Percentiles rank a stretch among this genome's conserved stretches.
These are phyloP conservation scores for Sporothrix sp. DNA, from an alignment of 2,329 filamentous ascomycete genomes.

Conservation along the genomic window DNA sequence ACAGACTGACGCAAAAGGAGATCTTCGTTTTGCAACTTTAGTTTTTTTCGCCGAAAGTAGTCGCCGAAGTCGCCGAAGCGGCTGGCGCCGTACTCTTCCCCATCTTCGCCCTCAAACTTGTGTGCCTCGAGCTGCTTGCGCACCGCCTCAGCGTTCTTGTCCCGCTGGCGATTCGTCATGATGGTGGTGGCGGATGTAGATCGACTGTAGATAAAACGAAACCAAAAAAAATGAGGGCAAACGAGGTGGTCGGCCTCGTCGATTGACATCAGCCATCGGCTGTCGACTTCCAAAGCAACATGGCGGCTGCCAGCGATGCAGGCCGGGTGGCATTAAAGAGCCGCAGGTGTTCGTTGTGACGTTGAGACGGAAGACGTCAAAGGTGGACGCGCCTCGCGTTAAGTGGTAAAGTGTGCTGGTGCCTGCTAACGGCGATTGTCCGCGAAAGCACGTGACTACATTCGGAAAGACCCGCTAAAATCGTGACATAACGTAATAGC, in stretches of 20 bases:
- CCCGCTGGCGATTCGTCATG: conserved; percentile 50
- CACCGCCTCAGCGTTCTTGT: conserved; percentile 53
- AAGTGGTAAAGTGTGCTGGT: conserved; percentile 10
- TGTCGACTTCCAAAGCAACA: background rate
- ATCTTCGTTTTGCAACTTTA: conserved; percentile 94
- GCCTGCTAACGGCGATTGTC: background rate
- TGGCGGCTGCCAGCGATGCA: background rate
- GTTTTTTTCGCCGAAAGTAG: conserved; percentile 91
- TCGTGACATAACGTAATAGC: no score
- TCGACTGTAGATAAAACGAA: background rate
- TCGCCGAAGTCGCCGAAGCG: conserved; percentile 82
- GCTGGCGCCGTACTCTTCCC: conserved; percentile 84
- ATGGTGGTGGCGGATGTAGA: conserved; percentile 12
- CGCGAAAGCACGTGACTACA: conserved; percentile 17
- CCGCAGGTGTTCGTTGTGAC: background rate
- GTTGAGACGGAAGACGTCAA: background rate
- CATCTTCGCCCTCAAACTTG: conserved; percentile 68
- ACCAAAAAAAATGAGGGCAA: background rate
- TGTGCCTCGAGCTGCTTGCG: conserved; percentile 55
- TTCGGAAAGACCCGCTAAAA: background rate
- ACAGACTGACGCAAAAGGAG: conserved; percentile 63
- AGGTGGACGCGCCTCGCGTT: conserved; percentile 13
- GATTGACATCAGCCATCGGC: conserved; percentile 5
- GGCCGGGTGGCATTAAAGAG: background rate
- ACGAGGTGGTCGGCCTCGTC: background rate